Evolutionary conservation across 2,329 filamentous ascomycete genomes (phyloP).

Genomic region (Xylariaceae sp.): DNA sequence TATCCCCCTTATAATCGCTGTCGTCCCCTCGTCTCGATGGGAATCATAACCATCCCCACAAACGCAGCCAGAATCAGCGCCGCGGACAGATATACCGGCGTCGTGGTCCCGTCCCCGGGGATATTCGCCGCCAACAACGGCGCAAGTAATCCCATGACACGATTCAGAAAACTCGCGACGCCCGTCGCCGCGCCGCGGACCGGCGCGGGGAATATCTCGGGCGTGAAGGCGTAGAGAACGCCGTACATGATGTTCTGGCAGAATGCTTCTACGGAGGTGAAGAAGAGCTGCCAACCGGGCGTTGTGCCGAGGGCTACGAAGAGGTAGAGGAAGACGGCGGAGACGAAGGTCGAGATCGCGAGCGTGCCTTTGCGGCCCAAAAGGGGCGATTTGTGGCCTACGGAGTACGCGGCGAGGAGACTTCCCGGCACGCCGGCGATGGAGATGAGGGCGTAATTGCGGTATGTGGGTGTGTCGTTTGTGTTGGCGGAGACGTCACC

Average conservation of each 20-base stretch:
- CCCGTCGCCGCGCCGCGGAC: conserved; percentile 67
- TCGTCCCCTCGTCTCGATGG: conserved; percentile 57
- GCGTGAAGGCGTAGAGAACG: conserved; percentile 70
- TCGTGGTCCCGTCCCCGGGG: conserved; percentile 52
- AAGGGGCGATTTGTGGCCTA: conserved; percentile 57
- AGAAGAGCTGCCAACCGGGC: conserved; percentile 54
- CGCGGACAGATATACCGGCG: conserved; percentile 54
- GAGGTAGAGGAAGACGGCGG: conserved; percentile 63
- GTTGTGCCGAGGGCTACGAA: conserved; percentile 57
- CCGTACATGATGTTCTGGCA: conserved; percentile 74
- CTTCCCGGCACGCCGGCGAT: conserved; percentile 72
- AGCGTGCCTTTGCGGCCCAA: conserved; percentile 69
- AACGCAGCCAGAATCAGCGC: conserved; percentile 54
- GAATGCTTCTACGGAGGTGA: conserved; percentile 64
- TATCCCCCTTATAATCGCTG: conserved; percentile 44
- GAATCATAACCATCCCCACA: conserved; percentile 54
- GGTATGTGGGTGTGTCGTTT: conserved; percentile 51
- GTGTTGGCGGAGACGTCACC: conserved; percentile 34
- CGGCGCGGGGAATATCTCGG: conserved; percentile 69
- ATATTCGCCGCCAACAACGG: conserved; percentile 61
- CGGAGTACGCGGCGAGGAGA: conserved; percentile 66
- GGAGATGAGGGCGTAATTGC: conserved; percentile 77
- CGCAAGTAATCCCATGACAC: conserved; percentile 61
- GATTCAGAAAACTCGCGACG: conserved; percentile 66
- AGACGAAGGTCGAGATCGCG: conserved; percentile 60